Conservation (phyloP, 2,329 filamentous ascomycete genomes). For the Leptodontidium sp. region DNA sequence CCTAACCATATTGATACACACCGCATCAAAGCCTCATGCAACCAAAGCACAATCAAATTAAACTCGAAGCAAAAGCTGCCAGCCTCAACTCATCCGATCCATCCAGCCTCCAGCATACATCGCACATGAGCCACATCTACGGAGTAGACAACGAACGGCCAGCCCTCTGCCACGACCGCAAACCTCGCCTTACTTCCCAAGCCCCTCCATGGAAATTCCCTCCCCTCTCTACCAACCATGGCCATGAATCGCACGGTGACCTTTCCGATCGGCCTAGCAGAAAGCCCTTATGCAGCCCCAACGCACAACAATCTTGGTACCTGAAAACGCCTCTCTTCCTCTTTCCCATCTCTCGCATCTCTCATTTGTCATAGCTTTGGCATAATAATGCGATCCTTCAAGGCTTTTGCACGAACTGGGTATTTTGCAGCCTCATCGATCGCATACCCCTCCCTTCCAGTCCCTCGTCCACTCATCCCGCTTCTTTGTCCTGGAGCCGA, state of each 20-base stretch:
- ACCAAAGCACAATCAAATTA: constrained; percentile 11
- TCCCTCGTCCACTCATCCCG: constrained; percentile 3
- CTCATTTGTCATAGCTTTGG: constrained; percentile 13
- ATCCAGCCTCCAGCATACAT: neutral
- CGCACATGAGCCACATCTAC: neutral
- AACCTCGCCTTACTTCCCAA: constrained; percentile 9
- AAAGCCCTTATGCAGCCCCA: constrained; percentile 14
- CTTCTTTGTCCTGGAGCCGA: constrained; percentile 13
- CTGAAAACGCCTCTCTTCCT: constrained; percentile 15
- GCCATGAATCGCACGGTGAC: constrained; percentile 17
- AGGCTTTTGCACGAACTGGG: constrained; percentile 3
- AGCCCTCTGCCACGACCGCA: constrained; percentile 14
- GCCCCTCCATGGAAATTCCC: neutral
- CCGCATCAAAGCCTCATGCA: constrained; percentile 1
- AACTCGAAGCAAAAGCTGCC: constrained; percentile 12
- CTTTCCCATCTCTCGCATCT: neutral
- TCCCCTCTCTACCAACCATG: constrained; percentile 1
- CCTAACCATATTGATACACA: neutral
- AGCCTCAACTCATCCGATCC: neutral
- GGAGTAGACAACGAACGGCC: neutral
- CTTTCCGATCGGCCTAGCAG: constrained; percentile 12
- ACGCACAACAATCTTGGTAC: constrained; percentile 15
- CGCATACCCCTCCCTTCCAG: constrained; percentile 11
- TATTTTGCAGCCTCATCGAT: constrained; percentile 14
- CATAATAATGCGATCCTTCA: constrained; percentile 3